Percentiles rank a stretch among this genome's conserved stretches.
Evolutionary conservation across 495 filamentous ascomycete genomes (phyloP).

Genomic region (Elaphomyces granulatus): DNA sequence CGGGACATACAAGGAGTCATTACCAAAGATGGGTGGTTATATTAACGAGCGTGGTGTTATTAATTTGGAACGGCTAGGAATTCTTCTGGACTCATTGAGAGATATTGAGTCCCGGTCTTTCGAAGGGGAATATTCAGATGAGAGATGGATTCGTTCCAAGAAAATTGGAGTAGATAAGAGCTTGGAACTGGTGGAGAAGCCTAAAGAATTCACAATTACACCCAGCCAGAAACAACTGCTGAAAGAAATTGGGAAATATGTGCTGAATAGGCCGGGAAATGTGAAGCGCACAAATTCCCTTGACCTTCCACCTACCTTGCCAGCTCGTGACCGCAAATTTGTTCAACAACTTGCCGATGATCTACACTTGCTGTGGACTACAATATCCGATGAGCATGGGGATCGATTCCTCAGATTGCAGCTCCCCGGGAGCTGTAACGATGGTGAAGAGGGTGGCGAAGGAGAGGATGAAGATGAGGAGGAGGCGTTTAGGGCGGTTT

Average conservation of each 20-base stretch:
- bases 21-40: constrained; percentile 83
- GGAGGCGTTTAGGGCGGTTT: constrained; percentile 67
- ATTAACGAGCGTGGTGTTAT: constrained; percentile 93
- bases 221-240: constrained; percentile 67
- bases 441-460: constrained; percentile 33
- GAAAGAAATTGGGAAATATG: constrained; percentile 66
- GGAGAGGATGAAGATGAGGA: constrained; percentile 72
- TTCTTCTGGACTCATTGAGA: constrained; percentile 70
- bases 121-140: constrained; percentile 76
- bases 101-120: constrained; percentile 84
- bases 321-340: constrained; percentile 82
- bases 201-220: constrained; percentile 54
- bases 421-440: constrained; percentile 30
- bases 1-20: constrained; percentile 79
- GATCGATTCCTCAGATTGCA: constrained; percentile 65
- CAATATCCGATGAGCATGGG: constrained; percentile 61
- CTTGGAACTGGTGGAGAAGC: constrained; percentile 47
- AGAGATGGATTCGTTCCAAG: constrained; percentile 83
- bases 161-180: constrained; percentile 23
- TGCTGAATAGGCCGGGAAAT: constrained; percentile 43
- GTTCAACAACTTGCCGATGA: constrained; percentile 75
- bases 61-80: constrained; percentile 61
- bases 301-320: constrained; percentile 58
- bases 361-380: constrained; percentile 69
- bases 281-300: constrained; percentile 34